Evolutionary conservation across 352 stramenopile genomes (phyloP).

Genomic region (Phytophthora parvispora): DNA sequence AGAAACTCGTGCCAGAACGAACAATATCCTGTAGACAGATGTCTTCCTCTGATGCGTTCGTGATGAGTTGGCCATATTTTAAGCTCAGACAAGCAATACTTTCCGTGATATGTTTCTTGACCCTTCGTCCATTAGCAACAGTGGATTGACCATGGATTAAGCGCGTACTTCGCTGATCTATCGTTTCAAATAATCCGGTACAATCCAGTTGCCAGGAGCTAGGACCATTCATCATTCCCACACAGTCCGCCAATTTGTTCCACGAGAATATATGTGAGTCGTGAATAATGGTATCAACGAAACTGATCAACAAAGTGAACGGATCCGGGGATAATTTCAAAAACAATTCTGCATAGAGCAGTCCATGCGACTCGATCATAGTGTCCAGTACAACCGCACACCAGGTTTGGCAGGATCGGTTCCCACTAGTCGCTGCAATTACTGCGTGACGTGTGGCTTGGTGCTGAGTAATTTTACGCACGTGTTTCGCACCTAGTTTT

Average conservation of each 20-base stretch:
- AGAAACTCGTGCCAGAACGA: conserved; percentile 25
- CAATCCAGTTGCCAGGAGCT: conserved; percentile 7
- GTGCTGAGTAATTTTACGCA: conserved; percentile 28
- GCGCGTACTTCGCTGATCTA: conserved; percentile 10
- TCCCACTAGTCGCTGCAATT: conserved; percentile 2
- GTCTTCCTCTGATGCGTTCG: neutral
- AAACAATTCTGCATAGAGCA: conserved; percentile 32
- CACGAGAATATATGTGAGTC: conserved; percentile 8
- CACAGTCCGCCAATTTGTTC: conserved; percentile 16
- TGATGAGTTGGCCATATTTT: conserved; percentile 13
- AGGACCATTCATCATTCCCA: conserved; percentile 1
- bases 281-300: conserved; percentile 5
- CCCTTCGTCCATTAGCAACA: conserved; percentile 1
- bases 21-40: conserved; percentile 10
- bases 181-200: conserved; percentile 10
- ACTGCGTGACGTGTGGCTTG: conserved; percentile 16
- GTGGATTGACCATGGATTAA: conserved; percentile 10
- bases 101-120: conserved; percentile 19
- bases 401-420: conserved; percentile 19
- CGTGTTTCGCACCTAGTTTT: conserved; percentile 26
- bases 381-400: conserved; percentile 24
- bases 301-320: conserved; percentile 9
- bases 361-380: conserved; percentile 20
- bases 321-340: conserved; percentile 18
- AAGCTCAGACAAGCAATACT: conserved; percentile 19